Evolutionary conservation across 164 flowering plant species (phyloP).

Genomic region (Hamamelis virginiana): DNA sequence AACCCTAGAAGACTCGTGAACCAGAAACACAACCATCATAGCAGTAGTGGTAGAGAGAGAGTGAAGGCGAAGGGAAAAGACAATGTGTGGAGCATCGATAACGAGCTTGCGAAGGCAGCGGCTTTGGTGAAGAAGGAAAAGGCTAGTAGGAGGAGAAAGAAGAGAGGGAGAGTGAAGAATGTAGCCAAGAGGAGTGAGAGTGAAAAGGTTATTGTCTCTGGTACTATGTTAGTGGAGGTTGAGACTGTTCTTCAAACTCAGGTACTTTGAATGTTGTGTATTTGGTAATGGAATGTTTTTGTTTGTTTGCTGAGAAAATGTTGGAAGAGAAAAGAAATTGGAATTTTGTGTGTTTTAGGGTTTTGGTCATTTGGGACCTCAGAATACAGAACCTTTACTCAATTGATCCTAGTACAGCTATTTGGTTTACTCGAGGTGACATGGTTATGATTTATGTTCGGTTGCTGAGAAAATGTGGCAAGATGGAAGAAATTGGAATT

Average conservation of each 20-base stretch:
- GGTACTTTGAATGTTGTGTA: constrained; percentile 33
- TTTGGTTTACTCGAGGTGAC: no score
- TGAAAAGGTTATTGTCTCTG: constrained; percentile 62
- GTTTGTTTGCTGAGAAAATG: background rate
- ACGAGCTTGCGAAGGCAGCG: constrained; percentile 46
- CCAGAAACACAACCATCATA: background rate
- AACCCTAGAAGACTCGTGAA: constrained; percentile 3
- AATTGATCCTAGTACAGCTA: no score
- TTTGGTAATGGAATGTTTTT: background rate
- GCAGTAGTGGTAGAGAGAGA: constrained; percentile 17
- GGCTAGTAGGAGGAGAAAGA: constrained; percentile 23
- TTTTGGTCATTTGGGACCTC: background rate
- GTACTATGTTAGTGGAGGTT: constrained; percentile 80
- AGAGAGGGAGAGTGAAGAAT: constrained; percentile 36
- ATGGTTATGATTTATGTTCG: background rate
- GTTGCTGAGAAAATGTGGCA: background rate
- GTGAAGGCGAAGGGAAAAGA: constrained; percentile 57
- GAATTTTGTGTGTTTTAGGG: background rate
- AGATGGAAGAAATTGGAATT: background rate
- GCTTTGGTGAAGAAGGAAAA: constrained; percentile 22
- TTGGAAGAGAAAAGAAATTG: background rate
- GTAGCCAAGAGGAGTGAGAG: constrained; percentile 24
- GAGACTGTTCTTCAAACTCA: constrained; percentile 90
- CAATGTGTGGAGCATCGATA: constrained; percentile 93
- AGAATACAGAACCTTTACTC: no score